A percentile compares a stretch with the other conserved stretches of the same genome.
Conservation (phyloP, 345 rosid species). For the Populus alba region DNA sequence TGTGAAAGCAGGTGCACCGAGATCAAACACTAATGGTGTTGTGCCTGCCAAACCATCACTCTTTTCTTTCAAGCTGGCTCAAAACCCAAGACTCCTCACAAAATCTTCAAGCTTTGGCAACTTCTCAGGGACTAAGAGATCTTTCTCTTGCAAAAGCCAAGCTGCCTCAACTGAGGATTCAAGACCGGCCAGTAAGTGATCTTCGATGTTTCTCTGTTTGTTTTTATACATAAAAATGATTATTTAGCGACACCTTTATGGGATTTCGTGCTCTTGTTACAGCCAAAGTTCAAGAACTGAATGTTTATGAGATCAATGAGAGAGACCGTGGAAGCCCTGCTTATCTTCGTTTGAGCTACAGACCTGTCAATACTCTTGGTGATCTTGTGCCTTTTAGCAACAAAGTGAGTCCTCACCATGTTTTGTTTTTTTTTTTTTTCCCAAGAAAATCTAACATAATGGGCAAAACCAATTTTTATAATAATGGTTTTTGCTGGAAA, state of each 20-base stretch:
- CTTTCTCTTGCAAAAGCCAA: constrained; percentile 51
- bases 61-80: constrained; percentile 16
- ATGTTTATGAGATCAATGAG: constrained; percentile 82
- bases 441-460: background rate
- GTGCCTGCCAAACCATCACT: background rate
- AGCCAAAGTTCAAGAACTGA: constrained; percentile 67
- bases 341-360: constrained; percentile 65
- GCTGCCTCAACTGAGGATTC: constrained; percentile 32
- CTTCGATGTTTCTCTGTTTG: background rate
- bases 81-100: constrained; percentile 14
- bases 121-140: constrained; percentile 20
- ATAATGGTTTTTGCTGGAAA: too few relatives aligned
- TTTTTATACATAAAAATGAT: background rate
- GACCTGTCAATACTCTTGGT: constrained; percentile 74
- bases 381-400: constrained; percentile 91
- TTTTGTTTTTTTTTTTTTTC: background rate
- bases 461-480: too few relatives aligned
- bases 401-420: constrained; percentile 40
- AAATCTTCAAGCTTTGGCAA: background rate
- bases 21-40: constrained; percentile 10
- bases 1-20: constrained; percentile 12
- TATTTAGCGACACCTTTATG: background rate
- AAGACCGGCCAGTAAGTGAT: constrained; percentile 26
- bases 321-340: constrained; percentile 88
- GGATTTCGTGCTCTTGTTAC: background rate